These are phyloP conservation scores for Colletotrichum liriopes DNA, from an alignment of 2,329 filamentous ascomycete species.

Conservation along the genomic window DNA sequence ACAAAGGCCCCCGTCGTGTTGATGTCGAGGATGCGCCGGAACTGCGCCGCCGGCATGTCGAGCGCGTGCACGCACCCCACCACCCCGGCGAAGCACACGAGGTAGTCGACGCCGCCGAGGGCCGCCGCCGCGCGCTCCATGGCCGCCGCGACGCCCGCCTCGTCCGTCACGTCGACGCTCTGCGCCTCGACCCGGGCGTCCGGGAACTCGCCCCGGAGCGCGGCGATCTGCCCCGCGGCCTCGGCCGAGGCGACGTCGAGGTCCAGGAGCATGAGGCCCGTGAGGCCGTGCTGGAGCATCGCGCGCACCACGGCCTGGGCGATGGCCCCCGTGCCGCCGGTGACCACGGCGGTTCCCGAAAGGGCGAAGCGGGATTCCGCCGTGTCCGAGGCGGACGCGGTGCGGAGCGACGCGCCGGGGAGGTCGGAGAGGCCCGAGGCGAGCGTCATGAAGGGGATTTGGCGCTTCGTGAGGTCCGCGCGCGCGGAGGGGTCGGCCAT, in stretches of 20 bases:
- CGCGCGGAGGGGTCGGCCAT: constrained; percentile 35
- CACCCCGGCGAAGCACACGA: constrained; percentile 77
- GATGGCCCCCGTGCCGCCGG: constrained; percentile 77
- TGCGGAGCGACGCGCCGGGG: constrained; percentile 34
- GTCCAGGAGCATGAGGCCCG: constrained; percentile 74
- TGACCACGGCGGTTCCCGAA: constrained; percentile 63
- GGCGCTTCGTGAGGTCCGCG: constrained; percentile 46
- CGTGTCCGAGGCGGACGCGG: constrained; percentile 26
- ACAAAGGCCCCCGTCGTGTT: constrained; percentile 82
- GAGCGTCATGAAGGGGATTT: constrained; percentile 49
- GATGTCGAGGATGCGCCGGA: constrained; percentile 76
- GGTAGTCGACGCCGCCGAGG: constrained; percentile 71
- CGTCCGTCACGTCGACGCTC: constrained; percentile 68
- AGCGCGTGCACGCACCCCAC: constrained; percentile 75
- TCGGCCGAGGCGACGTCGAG: constrained; percentile 61
- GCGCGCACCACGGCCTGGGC: constrained; percentile 77
- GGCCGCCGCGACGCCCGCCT: constrained; percentile 71
- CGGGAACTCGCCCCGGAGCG: constrained; percentile 70
- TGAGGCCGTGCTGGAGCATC: constrained; percentile 78
- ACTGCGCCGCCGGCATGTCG: constrained; percentile 72
- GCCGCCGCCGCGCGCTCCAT: constrained; percentile 75
- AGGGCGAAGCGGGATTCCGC: constrained; percentile 50
- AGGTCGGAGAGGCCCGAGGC: constrained; percentile 28
- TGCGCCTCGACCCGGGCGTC: constrained; percentile 63
- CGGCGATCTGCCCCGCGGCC: constrained; percentile 51